These are phyloP conservation scores for Fusarium ramigenum DNA, from an alignment of 2,329 filamentous ascomycete genomes.

Conservation along the genomic window DNA sequence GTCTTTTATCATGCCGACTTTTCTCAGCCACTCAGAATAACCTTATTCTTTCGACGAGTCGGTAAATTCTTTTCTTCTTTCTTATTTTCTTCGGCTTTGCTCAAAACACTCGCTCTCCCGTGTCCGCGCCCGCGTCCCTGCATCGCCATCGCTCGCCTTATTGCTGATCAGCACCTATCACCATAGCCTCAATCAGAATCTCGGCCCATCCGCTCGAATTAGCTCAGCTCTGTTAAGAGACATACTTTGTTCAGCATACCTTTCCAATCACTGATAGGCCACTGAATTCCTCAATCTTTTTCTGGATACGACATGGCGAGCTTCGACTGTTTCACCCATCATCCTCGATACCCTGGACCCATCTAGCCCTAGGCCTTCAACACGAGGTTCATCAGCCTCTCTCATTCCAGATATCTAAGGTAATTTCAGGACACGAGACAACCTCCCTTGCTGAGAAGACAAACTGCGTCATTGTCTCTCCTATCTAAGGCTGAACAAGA, in stretches of 20 bases:
- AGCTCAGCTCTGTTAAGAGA: neutral
- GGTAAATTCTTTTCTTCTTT: slow-evolving; percentile 1
- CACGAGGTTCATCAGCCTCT: slow-evolving; percentile 29
- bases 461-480: slow-evolving; percentile 13
- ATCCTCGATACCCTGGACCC: slow-evolving; percentile 16
- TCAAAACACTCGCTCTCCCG: neutral
- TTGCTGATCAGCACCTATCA: neutral
- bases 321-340: slow-evolving; percentile 1
- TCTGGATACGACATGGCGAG: slow-evolving; percentile 20
- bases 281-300: slow-evolving; percentile 14
- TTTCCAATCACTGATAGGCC: neutral
- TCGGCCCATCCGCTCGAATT: neutral
- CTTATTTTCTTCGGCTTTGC: neutral
- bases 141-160: neutral
- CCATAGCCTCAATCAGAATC: neutral
- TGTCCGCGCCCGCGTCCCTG: neutral
- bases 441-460: neutral
- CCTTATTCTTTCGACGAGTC: slow-evolving; percentile 5
- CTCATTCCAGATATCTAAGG: neutral
- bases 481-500: slow-evolving; percentile 28
- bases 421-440: slow-evolving; percentile 28
- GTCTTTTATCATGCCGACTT: slow-evolving; percentile 5
- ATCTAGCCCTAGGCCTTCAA: slow-evolving; percentile 3
- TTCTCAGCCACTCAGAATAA: slow-evolving; percentile 6
- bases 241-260: neutral